A percentile compares a stretch with the other conserved stretches of the same genome.
Evolutionary conservation across 352 stramenopile species (phyloP).

Genomic region (Lagenidium giganteum): DNA sequence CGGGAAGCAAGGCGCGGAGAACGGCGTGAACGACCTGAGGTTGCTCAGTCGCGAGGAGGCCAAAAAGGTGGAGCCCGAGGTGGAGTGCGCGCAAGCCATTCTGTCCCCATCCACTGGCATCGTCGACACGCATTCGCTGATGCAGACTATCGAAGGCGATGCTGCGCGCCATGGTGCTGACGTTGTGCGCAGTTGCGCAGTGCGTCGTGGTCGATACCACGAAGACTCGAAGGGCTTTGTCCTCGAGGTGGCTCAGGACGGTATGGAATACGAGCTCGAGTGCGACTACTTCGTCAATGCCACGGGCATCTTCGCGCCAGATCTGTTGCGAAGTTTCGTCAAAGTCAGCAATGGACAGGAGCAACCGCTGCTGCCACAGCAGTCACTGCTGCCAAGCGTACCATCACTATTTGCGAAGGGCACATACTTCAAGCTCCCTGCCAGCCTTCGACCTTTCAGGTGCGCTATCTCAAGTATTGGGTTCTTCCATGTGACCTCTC

Average conservation of each 20-base stretch:
- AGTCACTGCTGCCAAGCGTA: conserved; percentile 24
- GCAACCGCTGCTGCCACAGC: too few species aligned
- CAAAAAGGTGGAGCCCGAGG: conserved; percentile 40
- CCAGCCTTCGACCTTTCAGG: conserved; percentile 51
- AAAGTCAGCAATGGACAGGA: conserved; percentile 14
- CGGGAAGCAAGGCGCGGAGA: conserved; percentile 24
- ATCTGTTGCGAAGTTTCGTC: too few species aligned
- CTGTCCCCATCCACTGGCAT: conserved; percentile 95
- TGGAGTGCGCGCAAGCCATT: conserved; percentile 67
- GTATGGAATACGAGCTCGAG: conserved; percentile 54
- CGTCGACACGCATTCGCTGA: conserved; percentile 91
- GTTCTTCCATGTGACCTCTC: too few species aligned
- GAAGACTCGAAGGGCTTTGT: conserved; percentile 22
- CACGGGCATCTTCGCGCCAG: conserved; percentile 79
- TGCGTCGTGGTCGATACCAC: conserved; percentile 40
- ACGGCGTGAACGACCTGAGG: conserved; percentile 55
- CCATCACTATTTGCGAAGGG: conserved; percentile 90
- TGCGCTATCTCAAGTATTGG: conserved; percentile 7
- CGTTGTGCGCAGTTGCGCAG: conserved; percentile 64
- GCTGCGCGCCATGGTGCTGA: conserved; percentile 84
- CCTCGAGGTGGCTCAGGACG: conserved; percentile 30
- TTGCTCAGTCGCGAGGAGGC: conserved; percentile 41
- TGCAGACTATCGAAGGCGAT: conserved; percentile 89
- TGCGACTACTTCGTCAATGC: conserved; percentile 93
- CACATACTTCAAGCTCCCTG: conserved; percentile 92